Evolutionary conservation across 371 early-diverging fungal species (phyloP).

Genomic region (Conidiobolus incongruus): DNA sequence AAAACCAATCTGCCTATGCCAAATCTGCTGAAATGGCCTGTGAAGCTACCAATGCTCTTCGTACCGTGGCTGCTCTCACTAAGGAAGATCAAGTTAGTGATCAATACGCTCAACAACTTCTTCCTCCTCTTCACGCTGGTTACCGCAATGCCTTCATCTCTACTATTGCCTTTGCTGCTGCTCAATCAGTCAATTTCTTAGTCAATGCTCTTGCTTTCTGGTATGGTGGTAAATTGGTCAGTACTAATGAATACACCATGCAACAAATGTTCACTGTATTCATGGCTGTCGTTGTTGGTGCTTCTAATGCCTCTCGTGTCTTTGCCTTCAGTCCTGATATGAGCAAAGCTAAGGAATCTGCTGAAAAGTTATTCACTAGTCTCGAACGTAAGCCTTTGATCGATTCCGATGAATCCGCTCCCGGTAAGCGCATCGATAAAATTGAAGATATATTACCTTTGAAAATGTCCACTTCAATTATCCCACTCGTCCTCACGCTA

Average conservation of each 20-base stretch:
- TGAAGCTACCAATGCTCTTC: slow-evolving; percentile 66
- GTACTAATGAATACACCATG: slow-evolving; percentile 1
- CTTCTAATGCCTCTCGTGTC: slow-evolving; percentile 5
- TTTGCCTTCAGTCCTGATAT: slow-evolving; percentile 4
- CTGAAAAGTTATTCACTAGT: slow-evolving; percentile 1
- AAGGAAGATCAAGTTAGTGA: slow-evolving; percentile 38
- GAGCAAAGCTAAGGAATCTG: slow-evolving; percentile 4
- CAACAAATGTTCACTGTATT: slow-evolving; percentile 3
- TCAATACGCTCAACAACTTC: slow-evolving; percentile 23
- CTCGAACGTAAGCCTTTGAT: slow-evolving; percentile 5
- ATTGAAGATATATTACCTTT: slow-evolving; percentile 23
- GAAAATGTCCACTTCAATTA: slow-evolving; percentile 48
- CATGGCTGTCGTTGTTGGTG: slow-evolving; percentile 5
- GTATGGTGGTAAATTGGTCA: slow-evolving; percentile 10
- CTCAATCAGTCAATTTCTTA: slow-evolving; percentile 29
- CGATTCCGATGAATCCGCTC: slow-evolving; percentile 1
- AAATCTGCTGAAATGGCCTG: slow-evolving; percentile 45
- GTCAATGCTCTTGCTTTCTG: slow-evolving; percentile 31
- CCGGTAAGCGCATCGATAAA: slow-evolving; percentile 12
- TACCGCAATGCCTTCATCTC: slow-evolving; percentile 22
- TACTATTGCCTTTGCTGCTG: slow-evolving; percentile 29
- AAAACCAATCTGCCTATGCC: slow-evolving; percentile 35
- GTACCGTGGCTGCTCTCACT: slow-evolving; percentile 66
- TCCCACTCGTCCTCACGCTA: slow-evolving; percentile 51
- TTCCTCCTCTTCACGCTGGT: slow-evolving; percentile 32